Evolutionary conservation across 2,329 filamentous ascomycete species (phyloP).

Genomic region (Calonectria pteridis): DNA sequence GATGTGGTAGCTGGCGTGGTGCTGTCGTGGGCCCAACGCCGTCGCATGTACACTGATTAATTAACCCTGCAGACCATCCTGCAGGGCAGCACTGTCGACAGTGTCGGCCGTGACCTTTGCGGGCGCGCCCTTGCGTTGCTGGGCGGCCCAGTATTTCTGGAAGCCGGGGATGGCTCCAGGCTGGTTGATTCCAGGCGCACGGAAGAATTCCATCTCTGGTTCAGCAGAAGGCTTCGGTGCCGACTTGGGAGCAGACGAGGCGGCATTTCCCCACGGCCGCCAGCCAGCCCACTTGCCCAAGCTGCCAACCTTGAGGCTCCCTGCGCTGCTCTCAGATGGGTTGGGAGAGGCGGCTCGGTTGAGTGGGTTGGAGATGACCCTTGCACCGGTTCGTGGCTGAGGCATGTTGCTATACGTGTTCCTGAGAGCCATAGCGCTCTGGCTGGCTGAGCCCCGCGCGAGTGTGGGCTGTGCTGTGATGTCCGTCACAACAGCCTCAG

Average conservation of each 20-base stretch:
- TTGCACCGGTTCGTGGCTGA: conserved; percentile 32
- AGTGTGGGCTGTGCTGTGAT: conserved; percentile 71
- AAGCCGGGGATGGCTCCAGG: conserved; percentile 81
- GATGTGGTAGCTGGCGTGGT: background rate
- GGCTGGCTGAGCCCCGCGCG: conserved; percentile 58
- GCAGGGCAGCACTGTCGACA: conserved; percentile 71
- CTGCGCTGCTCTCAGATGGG: conserved; percentile 36
- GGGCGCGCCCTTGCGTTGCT: conserved; percentile 65
- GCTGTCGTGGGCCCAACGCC: background rate
- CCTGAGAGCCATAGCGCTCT: conserved; percentile 69
- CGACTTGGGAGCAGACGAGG: conserved; percentile 28
- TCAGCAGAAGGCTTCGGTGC: conserved; percentile 42
- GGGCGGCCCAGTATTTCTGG: conserved; percentile 65
- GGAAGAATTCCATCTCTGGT: conserved; percentile 55
- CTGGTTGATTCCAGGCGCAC: conserved; percentile 83
- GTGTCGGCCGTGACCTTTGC: conserved; percentile 68
- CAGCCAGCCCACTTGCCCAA: conserved; percentile 62
- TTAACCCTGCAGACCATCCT: conserved; percentile 64
- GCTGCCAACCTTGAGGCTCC: conserved; percentile 38
- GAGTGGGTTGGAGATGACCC: conserved; percentile 48
- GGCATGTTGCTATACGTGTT: conserved; percentile 62
- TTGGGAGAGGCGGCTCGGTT: conserved; percentile 46
- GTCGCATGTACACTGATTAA: background rate
- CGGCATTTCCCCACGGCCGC: conserved; percentile 59
- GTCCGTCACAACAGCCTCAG: conserved; percentile 69